These are phyloP conservation scores for Malassezia psittaci DNA, from an alignment of 1,284 basidiomycete genomes.

Conservation along the genomic window DNA sequence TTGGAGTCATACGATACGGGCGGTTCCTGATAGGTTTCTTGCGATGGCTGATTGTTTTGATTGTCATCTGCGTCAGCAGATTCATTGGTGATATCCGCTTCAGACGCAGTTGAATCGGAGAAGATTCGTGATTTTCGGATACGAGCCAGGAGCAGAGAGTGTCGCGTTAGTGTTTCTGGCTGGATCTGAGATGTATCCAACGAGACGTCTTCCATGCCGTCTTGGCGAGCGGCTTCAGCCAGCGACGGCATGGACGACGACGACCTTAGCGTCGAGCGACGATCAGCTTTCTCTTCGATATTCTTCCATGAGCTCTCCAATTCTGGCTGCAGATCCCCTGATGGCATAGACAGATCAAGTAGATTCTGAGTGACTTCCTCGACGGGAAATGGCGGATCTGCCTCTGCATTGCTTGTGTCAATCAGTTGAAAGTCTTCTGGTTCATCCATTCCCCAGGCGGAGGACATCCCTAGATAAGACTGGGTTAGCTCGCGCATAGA, in stretches of 20 bases:
- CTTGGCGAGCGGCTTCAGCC: neutral
- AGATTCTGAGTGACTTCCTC: neutral
- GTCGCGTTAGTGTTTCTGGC: neutral
- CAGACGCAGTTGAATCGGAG: neutral
- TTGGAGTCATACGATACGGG: neutral
- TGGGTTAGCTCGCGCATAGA: slow-evolving; percentile 10
- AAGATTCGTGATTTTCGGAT: slow-evolving; percentile 1
- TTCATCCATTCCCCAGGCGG: neutral
- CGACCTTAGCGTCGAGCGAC: neutral
- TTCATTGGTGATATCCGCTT: neutral
- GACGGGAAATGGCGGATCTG: neutral
- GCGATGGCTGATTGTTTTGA: neutral
- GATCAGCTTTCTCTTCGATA: neutral
- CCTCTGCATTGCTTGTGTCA: neutral
- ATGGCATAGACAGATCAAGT: neutral
- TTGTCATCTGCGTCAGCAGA: neutral
- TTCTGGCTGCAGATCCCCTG: neutral
- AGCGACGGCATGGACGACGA: neutral
- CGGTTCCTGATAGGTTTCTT: neutral
- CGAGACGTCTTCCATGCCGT: neutral
- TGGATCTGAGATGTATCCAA: neutral
- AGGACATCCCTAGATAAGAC: slow-evolving; percentile 1
- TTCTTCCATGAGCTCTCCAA: neutral
- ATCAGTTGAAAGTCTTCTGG: neutral
- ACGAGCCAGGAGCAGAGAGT: neutral